Evolutionary conservation across 257 asterid genomes (phyloP).

Genomic region (Cinchona pubescens): DNA sequence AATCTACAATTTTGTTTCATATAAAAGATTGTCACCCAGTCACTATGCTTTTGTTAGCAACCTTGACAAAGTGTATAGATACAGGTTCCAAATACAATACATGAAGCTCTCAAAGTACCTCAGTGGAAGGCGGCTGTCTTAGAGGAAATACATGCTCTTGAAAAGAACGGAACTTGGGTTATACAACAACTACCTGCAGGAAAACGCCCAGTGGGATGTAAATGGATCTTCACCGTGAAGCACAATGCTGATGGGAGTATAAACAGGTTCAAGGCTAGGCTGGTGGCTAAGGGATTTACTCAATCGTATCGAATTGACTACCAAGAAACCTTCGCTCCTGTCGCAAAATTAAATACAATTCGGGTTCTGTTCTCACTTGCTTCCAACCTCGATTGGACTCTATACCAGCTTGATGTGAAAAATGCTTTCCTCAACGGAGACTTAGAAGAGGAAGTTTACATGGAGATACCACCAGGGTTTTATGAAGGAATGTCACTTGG

Average conservation of each 20-base stretch:
- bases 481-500: neutral
- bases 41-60: neutral
- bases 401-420: slow-evolving; percentile 2
- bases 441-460: slow-evolving; percentile 10
- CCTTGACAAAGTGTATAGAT: neutral
- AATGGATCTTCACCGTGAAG: neutral
- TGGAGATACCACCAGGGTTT: neutral
- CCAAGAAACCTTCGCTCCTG: neutral
- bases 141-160: neutral
- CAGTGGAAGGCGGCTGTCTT: neutral
- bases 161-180: slow-evolving; percentile 1
- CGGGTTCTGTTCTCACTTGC: slow-evolving; percentile 9
- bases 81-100: neutral
- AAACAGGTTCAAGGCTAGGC: neutral
- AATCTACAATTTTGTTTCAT: slow-evolving; percentile 1
- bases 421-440: slow-evolving; percentile 8
- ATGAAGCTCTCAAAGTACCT: neutral
- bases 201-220: neutral
- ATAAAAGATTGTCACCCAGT: neutral
- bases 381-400: neutral
- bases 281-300: slow-evolving; percentile 11
- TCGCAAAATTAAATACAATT: neutral
- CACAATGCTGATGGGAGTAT: neutral
- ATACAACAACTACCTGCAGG: neutral
- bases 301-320: slow-evolving; percentile 6